A percentile compares a stretch with the other conserved stretches of the same genome.
Evolutionary conservation across 1,139 yeast genomes (phyloP).

Genomic region (Sugiyamaella novakii): DNA sequence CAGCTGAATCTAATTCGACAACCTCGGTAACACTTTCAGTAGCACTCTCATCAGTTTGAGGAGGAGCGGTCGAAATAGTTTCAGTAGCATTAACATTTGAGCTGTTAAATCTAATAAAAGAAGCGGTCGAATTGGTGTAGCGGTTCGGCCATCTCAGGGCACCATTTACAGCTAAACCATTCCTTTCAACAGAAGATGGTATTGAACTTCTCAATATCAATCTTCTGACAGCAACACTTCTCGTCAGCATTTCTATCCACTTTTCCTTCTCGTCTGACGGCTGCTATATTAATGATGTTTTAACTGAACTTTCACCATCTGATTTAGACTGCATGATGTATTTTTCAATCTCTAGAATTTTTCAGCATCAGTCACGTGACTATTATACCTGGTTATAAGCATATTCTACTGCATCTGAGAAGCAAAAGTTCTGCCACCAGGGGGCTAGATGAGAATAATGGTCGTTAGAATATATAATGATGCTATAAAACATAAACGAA

Average conservation of each 20-base stretch:
- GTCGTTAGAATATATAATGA: constrained; percentile 10
- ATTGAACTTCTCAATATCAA: constrained; percentile 1
- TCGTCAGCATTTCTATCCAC: constrained; percentile 5
- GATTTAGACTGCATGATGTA: no score
- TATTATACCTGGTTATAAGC: neutral
- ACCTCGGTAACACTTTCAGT: neutral
- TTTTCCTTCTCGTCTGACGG: neutral
- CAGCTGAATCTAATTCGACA: neutral
- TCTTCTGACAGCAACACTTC: constrained; percentile 4
- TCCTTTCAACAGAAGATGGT: no score
- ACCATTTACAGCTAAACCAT: neutral
- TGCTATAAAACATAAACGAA: constrained; percentile 6
- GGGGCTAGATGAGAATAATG: no score
- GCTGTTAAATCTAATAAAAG: constrained; percentile 9
- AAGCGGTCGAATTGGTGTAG: no score
- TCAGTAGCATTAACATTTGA: neutral
- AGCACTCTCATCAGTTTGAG: neutral
- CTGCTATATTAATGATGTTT: no score
- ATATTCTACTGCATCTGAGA: neutral
- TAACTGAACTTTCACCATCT: constrained; percentile 10
- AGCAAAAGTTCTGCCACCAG: no score
- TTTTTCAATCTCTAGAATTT: no score
- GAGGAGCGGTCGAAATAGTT: neutral
- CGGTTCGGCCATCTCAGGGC: neutral
- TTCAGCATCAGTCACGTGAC: constrained; percentile 12